phyloP scores from a whole-genome alignment of 1,284 basidiomycete species.

The Phlebopus sp. region DNA sequence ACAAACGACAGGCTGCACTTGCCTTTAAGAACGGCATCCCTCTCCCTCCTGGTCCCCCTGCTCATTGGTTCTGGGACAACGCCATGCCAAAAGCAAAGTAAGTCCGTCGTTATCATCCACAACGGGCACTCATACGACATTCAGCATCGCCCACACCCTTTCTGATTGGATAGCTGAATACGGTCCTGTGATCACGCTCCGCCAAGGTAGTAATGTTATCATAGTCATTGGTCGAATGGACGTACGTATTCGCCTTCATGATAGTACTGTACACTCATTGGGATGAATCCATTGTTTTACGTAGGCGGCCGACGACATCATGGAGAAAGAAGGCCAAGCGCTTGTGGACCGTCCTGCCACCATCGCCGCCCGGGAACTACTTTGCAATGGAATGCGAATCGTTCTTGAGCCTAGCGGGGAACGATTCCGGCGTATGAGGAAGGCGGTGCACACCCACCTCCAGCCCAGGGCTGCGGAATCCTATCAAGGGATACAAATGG shows the following conservation, averaged over 20 bases:
- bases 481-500: constrained; percentile 35
- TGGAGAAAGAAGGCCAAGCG: constrained; percentile 34
- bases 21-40: constrained; percentile 10
- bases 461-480: constrained; percentile 33
- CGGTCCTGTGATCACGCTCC: constrained; percentile 32
- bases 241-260: constrained; percentile 19
- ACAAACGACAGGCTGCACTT: background rate
- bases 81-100: constrained; percentile 21
- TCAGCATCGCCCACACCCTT: constrained; percentile 16
- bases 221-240: constrained; percentile 33
- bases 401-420: constrained; percentile 24
- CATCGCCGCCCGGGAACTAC: constrained; percentile 28
- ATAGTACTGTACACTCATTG: background rate
- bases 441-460: constrained; percentile 37
- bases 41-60: constrained; percentile 28
- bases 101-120: background rate
- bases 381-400: constrained; percentile 24
- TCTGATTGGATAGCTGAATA: constrained; percentile 31
- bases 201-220: constrained; percentile 23
- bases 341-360: constrained; percentile 32
- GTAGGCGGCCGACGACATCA: constrained; percentile 30
- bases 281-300: background rate
- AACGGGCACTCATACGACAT: background rate
- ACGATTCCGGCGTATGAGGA: constrained; percentile 28
- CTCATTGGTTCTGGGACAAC: constrained; percentile 26